Base-by-base conservation (phyloP, 768 basidiomycete species). In the Calocybe gangraenosa region DNA sequence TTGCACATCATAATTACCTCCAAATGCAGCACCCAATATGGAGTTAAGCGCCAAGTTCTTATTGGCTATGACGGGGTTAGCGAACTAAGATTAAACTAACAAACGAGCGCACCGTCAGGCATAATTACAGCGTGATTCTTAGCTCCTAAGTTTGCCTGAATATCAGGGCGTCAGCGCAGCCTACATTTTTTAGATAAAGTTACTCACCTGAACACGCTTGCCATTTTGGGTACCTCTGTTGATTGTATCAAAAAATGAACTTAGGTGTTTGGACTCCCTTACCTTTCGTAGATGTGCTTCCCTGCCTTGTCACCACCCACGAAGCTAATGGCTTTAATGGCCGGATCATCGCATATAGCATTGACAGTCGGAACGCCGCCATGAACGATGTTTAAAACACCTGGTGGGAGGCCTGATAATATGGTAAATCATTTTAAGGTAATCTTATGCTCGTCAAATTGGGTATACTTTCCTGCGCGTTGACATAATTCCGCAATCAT, bases 401-500 rank as follows among this genome's bases (percentile, higher is more conserved):
- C 93, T 19, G 81, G 65, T n/a, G 89, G 89, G 23, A 92, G 67
- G 21, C 87, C 86, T 83, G 21, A 28, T 32, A 0, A 10, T 37
- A 18, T 18, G 19, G 37, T 28, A 25, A 13, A 15, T 35, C 15
- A 40, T 10, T 14, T 22, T 18, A 2, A 8, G 17, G 2, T 18
- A 19, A 3, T 20, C 10, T 4, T 19, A 36, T 20, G 13, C 18
- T 40, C 13, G n/a, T 28, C 9, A 15, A 19, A 34, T 31, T 8
- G 4, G 18, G 49, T 7, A 6, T 35, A 35, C 64, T 53, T 38
- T 80, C 81, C 90, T 45, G 95, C 92, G 43, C 81, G 81, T 64
- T 90, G 81, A 59, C 90, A 92, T 3, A 97, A 76, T 66, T 99
- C 95, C 23, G 93, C 92, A 49, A 99, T 92, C 44, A 99, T 95